Percentiles rank a stretch among this genome's conserved stretches.
Conservation (phyloP, 768 basidiomycete species). For the Tephrocybe sp. region DNA sequence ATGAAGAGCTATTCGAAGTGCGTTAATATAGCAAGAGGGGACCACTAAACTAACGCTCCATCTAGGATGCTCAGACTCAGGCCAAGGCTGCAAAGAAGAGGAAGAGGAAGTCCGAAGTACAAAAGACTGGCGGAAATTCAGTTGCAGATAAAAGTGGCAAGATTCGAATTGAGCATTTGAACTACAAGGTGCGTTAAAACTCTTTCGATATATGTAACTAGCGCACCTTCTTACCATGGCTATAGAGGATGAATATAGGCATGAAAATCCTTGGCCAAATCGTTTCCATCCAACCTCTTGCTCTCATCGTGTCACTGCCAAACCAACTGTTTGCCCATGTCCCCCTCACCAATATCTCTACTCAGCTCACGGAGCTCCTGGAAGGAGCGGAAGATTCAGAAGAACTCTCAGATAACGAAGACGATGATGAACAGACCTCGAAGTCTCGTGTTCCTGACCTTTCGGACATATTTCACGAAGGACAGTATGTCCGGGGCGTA, state of each 20-base stretch:
- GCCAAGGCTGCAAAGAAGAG: slow-evolving; percentile 45
- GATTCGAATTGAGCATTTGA: slow-evolving; percentile 86
- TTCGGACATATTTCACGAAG: slow-evolving; percentile 71
- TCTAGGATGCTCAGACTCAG: slow-evolving; percentile 39
- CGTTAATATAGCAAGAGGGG: slow-evolving; percentile 17
- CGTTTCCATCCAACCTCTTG: slow-evolving; percentile 82
- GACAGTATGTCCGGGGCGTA: slow-evolving; percentile 82
- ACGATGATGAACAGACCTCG: slow-evolving; percentile 40
- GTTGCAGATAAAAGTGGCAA: slow-evolving; percentile 49
- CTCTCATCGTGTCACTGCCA: slow-evolving; percentile 91
- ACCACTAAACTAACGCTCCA: slow-evolving; percentile 14
- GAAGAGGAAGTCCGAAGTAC: slow-evolving; percentile 45
- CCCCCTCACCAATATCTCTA: slow-evolving; percentile 90
- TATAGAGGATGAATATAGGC: slow-evolving; percentile 73
- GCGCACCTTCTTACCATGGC: slow-evolving; percentile 8
- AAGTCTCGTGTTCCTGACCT: slow-evolving; percentile 62
- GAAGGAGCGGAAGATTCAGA: slow-evolving; percentile 61
- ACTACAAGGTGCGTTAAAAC: slow-evolving; percentile 72
- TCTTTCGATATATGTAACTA: not conserved
- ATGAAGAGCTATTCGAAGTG: slow-evolving; percentile 76
- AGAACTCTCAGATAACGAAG: slow-evolving; percentile 45
- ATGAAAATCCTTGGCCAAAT: slow-evolving; percentile 92
- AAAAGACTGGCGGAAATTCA: slow-evolving; percentile 25
- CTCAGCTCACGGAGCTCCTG: slow-evolving; percentile 71
- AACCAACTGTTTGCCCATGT: slow-evolving; percentile 93